Percentiles rank a stretch among this genome's conserved stretches.
Evolutionary conservation across 805 yeast species (phyloP).

Genomic region (Candida ortonii): DNA sequence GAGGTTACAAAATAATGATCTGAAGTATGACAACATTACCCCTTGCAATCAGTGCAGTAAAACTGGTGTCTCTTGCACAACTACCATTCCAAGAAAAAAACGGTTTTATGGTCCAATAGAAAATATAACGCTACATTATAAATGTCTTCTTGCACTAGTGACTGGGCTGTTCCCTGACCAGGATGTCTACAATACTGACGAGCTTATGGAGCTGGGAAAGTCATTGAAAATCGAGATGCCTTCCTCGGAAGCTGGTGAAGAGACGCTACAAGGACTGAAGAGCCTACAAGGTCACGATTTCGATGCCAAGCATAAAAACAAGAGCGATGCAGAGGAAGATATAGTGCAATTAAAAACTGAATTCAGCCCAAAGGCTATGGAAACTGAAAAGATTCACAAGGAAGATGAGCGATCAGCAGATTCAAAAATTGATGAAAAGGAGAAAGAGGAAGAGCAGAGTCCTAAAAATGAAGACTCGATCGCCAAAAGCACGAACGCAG

Average conservation of each 20-base stretch:
- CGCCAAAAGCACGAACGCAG: not conserved
- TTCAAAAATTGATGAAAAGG: conserved; percentile 1
- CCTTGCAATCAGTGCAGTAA: conserved; percentile 40
- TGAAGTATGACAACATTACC: conserved; percentile 36
- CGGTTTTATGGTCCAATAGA: conserved; percentile 41
- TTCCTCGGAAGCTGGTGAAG: conserved; percentile 15
- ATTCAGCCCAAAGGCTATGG: not conserved
- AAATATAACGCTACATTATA: conserved; percentile 42
- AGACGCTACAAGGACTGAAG: conserved; percentile 14
- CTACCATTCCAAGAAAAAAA: conserved; percentile 41
- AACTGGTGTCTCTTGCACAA: conserved; percentile 38
- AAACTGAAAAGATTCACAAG: conserved; percentile 1
- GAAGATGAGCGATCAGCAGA: not conserved
- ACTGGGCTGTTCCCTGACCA: conserved; percentile 43
- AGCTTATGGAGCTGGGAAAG: conserved; percentile 37
- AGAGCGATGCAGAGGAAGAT: conserved; percentile 3
- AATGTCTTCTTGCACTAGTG: conserved; percentile 37
- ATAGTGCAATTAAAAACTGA: no score
- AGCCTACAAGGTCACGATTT: conserved; percentile 2
- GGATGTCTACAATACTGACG: conserved; percentile 43
- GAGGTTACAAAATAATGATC: conserved; percentile 32
- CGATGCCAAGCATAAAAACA: not conserved
- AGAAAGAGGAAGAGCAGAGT: conserved; percentile 1
- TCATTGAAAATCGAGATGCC: conserved; percentile 37
- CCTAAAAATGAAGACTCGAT: not conserved